Evolutionary conservation across 2,329 filamentous ascomycete genomes (phyloP), one percentile per base, ranked within the genome.

Genomic region (Hirsutella rhossiliensis): DNA sequence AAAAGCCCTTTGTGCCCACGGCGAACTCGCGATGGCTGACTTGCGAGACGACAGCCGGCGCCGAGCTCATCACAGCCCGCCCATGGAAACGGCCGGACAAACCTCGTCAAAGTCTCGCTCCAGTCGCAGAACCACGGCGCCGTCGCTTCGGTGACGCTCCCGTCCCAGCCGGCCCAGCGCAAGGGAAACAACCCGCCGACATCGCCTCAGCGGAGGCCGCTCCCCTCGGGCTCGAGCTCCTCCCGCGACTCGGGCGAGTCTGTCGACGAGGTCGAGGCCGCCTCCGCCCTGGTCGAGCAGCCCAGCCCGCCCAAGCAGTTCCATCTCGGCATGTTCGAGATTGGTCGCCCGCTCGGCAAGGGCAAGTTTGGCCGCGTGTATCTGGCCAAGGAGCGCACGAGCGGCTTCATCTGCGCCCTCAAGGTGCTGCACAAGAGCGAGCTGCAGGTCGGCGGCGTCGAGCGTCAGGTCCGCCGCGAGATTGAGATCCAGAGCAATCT

Each of bases 41-140:
- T 2, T 27, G 23, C 23, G 23, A 27, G 23, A 27, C 23, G 23
- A 27, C 23, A 27, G 23, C 42, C 53, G 9, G 44, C 50, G 9
- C 50, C 58, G 7, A 48, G 47, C 60, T 66, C 60, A 53, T 60
- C 64, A 20, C 66, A 76, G 49, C 54, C 71, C 32, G 52, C 66
- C 13, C 71, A 75, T 45, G 73, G 70, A 54, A 70, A 72, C 42
- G 82, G 75, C 57, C 76, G 88, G 52, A 76, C 87, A 47, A 92
- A 92, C 53, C 78, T 95, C 43, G 80, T 90, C 65, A 96, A 95
- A 66, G 77, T 87, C 42, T 84, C 84, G 20, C 73, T 96, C 23
- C 87, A 94, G 59, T 80, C 84, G 37, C 80, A 87, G 57, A 89
- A 80, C 62, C 60, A 76, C 65, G 80, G 78, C 60, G 74, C 75